A percentile compares a stretch with the other conserved stretches of the same genome.
Evolutionary conservation across 768 basidiomycete species (phyloP).

Genomic region (Phlegmacium glaucopus): DNA sequence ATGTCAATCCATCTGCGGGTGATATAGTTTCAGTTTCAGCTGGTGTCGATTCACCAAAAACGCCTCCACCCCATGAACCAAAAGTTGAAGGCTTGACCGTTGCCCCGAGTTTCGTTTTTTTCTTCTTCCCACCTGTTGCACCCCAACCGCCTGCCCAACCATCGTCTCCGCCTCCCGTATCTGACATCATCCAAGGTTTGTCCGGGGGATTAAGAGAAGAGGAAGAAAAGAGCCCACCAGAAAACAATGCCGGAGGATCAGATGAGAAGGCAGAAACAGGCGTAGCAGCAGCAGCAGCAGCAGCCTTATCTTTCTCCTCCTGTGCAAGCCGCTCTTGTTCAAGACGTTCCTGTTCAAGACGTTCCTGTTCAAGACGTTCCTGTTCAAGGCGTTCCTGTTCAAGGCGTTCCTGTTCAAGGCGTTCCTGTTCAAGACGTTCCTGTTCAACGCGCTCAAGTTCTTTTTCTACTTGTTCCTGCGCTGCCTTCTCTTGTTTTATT

Average conservation of each 20-base stretch:
- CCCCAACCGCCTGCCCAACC: slow-evolving; percentile 14
- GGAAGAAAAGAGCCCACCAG: slow-evolving; percentile 21
- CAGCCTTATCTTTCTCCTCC: slow-evolving; percentile 14
- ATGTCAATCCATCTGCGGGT: slow-evolving; percentile 7
- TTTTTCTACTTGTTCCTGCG: slow-evolving; percentile 3
- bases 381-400: slow-evolving; percentile 10
- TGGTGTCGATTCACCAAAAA: neutral
- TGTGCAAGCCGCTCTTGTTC: slow-evolving; percentile 10
- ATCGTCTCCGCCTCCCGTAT: slow-evolving; percentile 21
- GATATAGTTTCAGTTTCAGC: slow-evolving; percentile 8
- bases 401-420: slow-evolving; percentile 10
- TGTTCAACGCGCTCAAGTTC: slow-evolving; percentile 4
- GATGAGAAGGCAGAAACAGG: slow-evolving; percentile 12
- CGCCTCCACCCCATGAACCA: slow-evolving; percentile 6
- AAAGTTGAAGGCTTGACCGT: slow-evolving; percentile 10
- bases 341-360: slow-evolving; percentile 11
- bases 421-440: no score
- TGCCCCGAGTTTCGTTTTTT: slow-evolving; percentile 9
- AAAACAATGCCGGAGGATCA: slow-evolving; percentile 11
- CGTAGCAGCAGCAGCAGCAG: slow-evolving; percentile 3
- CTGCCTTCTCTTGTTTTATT: slow-evolving; percentile 5
- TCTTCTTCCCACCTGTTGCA: slow-evolving; percentile 18
- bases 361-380: slow-evolving; percentile 11
- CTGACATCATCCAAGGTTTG: slow-evolving; percentile 20
- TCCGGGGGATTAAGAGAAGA: slow-evolving; percentile 19